A percentile compares a stretch with the other conserved stretches of the same genome.
Conservation (phyloP, 345 rosid genomes). For the Microthlaspi erraticum region DNA sequence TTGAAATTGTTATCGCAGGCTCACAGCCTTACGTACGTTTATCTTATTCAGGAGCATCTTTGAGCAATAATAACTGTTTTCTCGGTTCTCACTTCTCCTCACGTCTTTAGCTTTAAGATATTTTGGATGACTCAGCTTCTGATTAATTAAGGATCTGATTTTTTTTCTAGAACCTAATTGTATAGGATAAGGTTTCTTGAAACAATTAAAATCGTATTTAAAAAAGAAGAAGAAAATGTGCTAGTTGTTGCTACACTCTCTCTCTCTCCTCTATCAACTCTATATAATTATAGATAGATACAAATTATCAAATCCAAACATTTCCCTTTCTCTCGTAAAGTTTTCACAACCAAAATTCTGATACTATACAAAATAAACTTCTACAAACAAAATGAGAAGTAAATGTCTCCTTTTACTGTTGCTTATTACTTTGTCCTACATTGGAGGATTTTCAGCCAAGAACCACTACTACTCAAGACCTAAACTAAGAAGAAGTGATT, state of each 20-base stretch:
- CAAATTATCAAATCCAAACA: constrained; percentile 5
- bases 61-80: constrained; percentile 11
- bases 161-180: background rate
- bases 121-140: constrained; percentile 20
- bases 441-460: constrained; percentile 29
- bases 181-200: constrained; percentile 26
- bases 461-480: constrained; percentile 30
- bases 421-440: constrained; percentile 14
- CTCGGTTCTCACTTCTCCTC: constrained; percentile 9
- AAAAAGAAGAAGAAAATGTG: constrained; percentile 1
- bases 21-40: background rate
- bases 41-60: background rate
- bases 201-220: constrained; percentile 12
- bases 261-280: constrained; percentile 18
- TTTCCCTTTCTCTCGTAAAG: constrained; percentile 21
- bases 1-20: background rate
- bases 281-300: constrained; percentile 29
- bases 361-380: background rate
- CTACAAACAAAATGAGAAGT: constrained; percentile 27
- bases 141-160: background rate
- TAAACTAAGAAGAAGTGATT: constrained; percentile 37
- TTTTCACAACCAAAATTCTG: constrained; percentile 2
- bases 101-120: constrained; percentile 9
- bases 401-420: constrained; percentile 22
- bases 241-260: background rate